Conservation (phyloP, 108 stramenopile genomes). For the Pseudonitzschia multiseries region DNA sequence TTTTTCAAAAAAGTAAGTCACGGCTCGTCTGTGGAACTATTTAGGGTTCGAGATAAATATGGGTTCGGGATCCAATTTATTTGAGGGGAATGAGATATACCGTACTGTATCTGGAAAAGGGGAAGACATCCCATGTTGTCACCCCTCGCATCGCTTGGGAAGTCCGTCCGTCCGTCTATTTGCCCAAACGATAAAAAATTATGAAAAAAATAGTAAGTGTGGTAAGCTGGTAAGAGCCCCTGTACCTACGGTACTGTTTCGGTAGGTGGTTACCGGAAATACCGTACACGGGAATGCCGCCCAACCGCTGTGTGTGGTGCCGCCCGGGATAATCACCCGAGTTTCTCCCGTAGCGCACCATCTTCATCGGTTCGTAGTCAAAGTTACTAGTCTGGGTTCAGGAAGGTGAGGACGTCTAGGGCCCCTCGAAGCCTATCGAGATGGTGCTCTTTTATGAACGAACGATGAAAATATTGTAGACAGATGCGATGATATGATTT, state of each 20-base stretch:
- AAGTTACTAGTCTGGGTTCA: background rate
- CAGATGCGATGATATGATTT: too few relatives aligned
- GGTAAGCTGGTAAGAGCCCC: slow-evolving; percentile 1
- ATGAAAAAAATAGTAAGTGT: background rate
- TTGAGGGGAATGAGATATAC: too few relatives aligned
- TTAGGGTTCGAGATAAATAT: too few relatives aligned
- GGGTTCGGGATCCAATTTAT: too few relatives aligned
- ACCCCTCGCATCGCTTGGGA: background rate
- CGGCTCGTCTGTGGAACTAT: too few relatives aligned
- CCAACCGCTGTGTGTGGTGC: too few relatives aligned
- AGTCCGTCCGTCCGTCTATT: background rate
- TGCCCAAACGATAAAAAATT: background rate
- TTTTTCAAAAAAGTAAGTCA: too few relatives aligned
- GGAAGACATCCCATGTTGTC: background rate
- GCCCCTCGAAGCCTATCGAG: background rate
- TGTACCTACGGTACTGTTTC: background rate
- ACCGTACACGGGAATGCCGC: background rate
- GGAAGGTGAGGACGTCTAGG: background rate
- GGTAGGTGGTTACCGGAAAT: background rate
- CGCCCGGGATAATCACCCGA: too few relatives aligned
- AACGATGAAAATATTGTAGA: too few relatives aligned
- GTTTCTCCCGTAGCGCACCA: too few relatives aligned
- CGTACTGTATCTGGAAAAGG: background rate
- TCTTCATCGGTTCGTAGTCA: too few relatives aligned
- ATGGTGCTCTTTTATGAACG: background rate